Evolutionary conservation across 805 yeast genomes (phyloP), one percentile per base, ranked within the genome.

Genomic region (Ogataea pini): DNA sequence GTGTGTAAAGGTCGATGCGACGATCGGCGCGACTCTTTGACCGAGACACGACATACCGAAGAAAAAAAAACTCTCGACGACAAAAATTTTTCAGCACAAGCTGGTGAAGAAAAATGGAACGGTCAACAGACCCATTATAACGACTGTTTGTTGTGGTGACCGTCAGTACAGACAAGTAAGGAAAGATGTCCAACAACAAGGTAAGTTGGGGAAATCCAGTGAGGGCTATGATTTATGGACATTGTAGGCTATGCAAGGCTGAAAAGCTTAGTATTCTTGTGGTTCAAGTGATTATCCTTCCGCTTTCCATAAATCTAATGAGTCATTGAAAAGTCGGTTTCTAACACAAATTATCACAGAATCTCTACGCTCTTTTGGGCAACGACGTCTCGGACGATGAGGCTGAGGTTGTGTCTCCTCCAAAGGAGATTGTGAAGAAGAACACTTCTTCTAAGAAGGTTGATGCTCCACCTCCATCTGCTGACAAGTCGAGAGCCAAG

Each of bases 371-470:
- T 72, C 80, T 86, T 72, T 78, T 87, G 77, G 94, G 86, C 71
- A 87, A 88, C 82, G 96, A 88, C 77, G 88, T 86, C 63, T 91
- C 86, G 69, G 95, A 85, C 72, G 86, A 82, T 63, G 79, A 76
- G 65, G 75, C 75, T 47, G 80, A 80, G 55, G 69, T 71, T 48
- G 67, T 75, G 49, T 70, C 78, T 59, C 65, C 72, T 29, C 83
- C 88, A 67, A 85, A 73, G 77, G 95, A 87, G 72, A 69, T 87
- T 57, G 94, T 86, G 69, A 89, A 85, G 82, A 80, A 83, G 76
- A 72, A 73, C 72, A 84, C 92, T 61, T 83, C 96, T 54, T 84
- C 94, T 66, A 89, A 86, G 82, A 91, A 91, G 80, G 71, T 83
- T 53, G 96, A 88, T 68, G 83, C 75, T 53, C 82, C 94, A 52